These are phyloP conservation scores for Dendrobium huoshanense DNA, from an alignment of 106 monocot species.

Conservation along the genomic window DNA sequence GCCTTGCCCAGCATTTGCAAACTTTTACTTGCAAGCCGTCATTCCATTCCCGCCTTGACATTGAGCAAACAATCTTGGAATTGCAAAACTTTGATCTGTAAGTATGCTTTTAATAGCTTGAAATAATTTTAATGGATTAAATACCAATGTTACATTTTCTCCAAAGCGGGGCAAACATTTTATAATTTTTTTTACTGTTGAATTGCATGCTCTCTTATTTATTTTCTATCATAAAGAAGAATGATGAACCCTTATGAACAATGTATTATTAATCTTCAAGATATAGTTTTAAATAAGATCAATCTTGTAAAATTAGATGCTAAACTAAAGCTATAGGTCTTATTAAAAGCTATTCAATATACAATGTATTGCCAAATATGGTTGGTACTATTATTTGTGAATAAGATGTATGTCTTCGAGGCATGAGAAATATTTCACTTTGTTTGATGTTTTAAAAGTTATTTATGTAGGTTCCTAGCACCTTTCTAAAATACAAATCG, in stretches of 20 bases:
- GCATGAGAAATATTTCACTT: not conserved
- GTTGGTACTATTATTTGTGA: not conserved
- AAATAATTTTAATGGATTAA: not conserved
- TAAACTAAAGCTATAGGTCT: not conserved
- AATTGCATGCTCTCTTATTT: not conserved
- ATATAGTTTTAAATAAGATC: not conserved
- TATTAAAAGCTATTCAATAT: not conserved
- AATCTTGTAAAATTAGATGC: not conserved
- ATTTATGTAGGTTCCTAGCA: not conserved
- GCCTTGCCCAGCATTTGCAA: constrained; percentile 94
- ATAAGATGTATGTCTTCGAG: not conserved
- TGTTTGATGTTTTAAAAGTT: not conserved
- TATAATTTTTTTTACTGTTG: not conserved
- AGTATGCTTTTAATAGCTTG: constrained; percentile 20
- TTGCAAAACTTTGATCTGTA: constrained; percentile 81
- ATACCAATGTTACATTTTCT: not conserved
- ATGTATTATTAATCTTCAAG: not conserved
- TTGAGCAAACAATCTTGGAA: constrained; percentile 96
- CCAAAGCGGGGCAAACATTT: not conserved
- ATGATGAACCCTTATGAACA: not conserved
- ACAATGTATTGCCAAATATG: not conserved
- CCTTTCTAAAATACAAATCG: not conserved
- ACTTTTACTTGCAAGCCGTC: constrained; percentile 95
- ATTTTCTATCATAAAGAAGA: constrained; percentile 2
- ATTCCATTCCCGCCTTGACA: constrained; percentile 90